Evolutionary conservation across 306 rosid species (phyloP), one percentile per base, ranked within the genome.

Genomic region (Vicia sativa): DNA sequence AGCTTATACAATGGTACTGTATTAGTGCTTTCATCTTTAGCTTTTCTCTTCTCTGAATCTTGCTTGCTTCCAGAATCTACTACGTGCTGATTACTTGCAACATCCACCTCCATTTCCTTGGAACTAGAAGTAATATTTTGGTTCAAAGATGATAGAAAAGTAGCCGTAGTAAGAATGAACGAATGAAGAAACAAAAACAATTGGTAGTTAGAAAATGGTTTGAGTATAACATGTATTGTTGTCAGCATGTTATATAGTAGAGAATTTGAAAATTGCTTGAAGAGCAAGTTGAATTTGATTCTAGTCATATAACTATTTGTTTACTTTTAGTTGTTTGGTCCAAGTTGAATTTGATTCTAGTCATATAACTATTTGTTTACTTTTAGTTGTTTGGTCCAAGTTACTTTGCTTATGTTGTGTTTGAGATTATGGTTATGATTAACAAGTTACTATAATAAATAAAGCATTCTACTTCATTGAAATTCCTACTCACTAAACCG

Each of bases 1-100:
- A 89, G 98, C 85, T 83, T 92, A 83, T 84, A 77, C 10, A 75
- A 79, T 8, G 98, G 89, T 39, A 92, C 88, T 65, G 86, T 67
- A 1, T 77, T 81, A 55, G 39, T 28, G 57, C 25, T 53, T 65
- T 81, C 80, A 52, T 77, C 73, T 45, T 74, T 82, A 67, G 63
- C 53, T 73, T 72, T 81, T 10, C 46, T 83, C 53, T 68, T 70
- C 48, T 77, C 69, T 77, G 78, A 70, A 31, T 78, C 85, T 50
- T 83, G 65, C 19, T 46, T 56, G 23, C 53, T 74, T 29, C 71
- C 61, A 46, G 80, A 59, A 62, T 35, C 77, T 19, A 1, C 65
- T 14, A 11, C 61, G 34, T 39, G 57, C 34, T 45, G 31, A 57
- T 19, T 45, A 62, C 58, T 43, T 18, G 15, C 68, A 41, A 7